Evolutionary conservation across 768 basidiomycete species (phyloP).

Genomic region (Amanita brunnescens): DNA sequence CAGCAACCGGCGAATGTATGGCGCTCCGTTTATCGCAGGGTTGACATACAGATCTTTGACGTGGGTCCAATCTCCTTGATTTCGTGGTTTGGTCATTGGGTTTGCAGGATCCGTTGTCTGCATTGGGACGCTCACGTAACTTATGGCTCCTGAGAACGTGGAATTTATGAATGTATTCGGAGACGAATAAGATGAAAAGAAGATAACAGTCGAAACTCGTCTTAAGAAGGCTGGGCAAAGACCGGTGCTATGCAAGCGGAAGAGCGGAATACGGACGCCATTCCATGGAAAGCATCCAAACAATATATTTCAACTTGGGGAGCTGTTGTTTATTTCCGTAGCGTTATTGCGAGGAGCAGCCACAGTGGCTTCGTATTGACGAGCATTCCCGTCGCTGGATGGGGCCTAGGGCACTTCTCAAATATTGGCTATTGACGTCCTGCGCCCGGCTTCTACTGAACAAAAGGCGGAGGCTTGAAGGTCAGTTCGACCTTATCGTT

Average conservation of each 20-base stretch:
- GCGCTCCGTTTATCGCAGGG: conserved; percentile 77
- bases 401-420: no score
- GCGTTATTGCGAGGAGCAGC: conserved; percentile 59
- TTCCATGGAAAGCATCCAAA: conserved; percentile 45
- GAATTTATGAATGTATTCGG: conserved; percentile 73
- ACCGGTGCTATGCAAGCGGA: conserved; percentile 72
- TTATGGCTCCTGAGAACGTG: conserved; percentile 53
- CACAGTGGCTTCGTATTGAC: conserved; percentile 73
- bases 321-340: conserved; percentile 47
- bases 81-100: neutral
- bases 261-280: conserved; percentile 75
- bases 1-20: conserved; percentile 79
- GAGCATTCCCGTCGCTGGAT: no score
- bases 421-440: conserved; percentile 59
- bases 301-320: conserved; percentile 63
- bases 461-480: conserved; percentile 83
- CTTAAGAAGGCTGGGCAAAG: conserved; percentile 25
- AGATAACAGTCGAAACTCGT: conserved; percentile 29
- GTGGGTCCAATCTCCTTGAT: conserved; percentile 19
- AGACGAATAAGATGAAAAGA: conserved; percentile 45
- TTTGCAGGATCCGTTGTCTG: conserved; percentile 73
- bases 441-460: conserved; percentile 57
- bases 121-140: conserved; percentile 70
- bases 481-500: conserved; percentile 21
- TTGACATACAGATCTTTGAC: conserved; percentile 84